A percentile compares a stretch with the other conserved stretches of the same genome.
Evolutionary conservation across 208 protist genomes (phyloP).

Genomic region (Wallacemonas collosoma): DNA sequence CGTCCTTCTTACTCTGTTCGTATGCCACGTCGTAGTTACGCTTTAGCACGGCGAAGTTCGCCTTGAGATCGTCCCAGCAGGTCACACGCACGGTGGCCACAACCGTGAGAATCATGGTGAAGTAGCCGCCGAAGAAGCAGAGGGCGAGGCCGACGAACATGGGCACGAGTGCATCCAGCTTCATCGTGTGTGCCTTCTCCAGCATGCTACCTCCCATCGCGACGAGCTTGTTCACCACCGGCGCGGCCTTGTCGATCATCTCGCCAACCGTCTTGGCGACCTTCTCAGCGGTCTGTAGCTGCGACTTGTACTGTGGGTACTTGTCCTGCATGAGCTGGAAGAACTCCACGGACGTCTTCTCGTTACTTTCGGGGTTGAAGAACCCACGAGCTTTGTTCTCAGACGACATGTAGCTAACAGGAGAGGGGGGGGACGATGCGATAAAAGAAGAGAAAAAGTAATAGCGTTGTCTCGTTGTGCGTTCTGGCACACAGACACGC

Average conservation of each 20-base stretch:
- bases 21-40: slow-evolving; percentile 66
- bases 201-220: slow-evolving; percentile 13
- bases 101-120: slow-evolving; percentile 68
- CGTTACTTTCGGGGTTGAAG: slow-evolving; percentile 16
- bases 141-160: slow-evolving; percentile 65
- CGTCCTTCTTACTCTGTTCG: slow-evolving; percentile 60
- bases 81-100: slow-evolving; percentile 74
- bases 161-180: slow-evolving; percentile 41
- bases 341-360: slow-evolving; percentile 25
- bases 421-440: too few relatives aligned
- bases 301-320: slow-evolving; percentile 43
- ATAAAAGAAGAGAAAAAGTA: too few relatives aligned
- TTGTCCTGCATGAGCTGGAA: slow-evolving; percentile 45
- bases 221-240: slow-evolving; percentile 26
- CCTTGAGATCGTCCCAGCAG: slow-evolving; percentile 62
- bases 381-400: slow-evolving; percentile 17
- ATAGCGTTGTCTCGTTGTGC: too few relatives aligned
- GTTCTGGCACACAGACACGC: too few relatives aligned
- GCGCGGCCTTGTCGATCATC: slow-evolving; percentile 28
- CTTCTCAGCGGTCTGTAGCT: slow-evolving; percentile 30
- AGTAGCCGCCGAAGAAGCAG: slow-evolving; percentile 86
- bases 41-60: slow-evolving; percentile 40
- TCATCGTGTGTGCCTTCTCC: slow-evolving; percentile 28
- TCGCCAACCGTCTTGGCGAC: slow-evolving; percentile 21
- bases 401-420: background rate